phyloP scores from a whole-genome alignment of 495 filamentous ascomycete genomes.

The Viridothelium virens region DNA sequence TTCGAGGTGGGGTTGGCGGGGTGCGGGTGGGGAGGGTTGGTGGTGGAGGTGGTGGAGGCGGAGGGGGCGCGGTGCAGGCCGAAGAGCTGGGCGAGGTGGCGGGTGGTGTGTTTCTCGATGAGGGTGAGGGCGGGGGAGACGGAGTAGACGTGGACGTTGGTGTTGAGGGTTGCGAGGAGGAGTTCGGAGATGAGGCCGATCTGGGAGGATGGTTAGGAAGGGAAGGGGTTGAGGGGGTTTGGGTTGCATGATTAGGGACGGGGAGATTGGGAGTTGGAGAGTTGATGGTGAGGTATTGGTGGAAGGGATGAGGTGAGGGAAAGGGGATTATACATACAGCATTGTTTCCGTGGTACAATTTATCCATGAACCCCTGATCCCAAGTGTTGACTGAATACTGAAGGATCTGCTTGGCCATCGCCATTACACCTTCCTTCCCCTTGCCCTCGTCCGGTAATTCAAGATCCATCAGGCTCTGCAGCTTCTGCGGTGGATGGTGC shows the following conservation, averaged over 20 bases:
- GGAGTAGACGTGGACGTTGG: constrained; percentile 83
- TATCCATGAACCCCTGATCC: constrained; percentile 92
- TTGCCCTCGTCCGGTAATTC: constrained; percentile 56
- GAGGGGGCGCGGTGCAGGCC: constrained; percentile 45
- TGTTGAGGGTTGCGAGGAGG: constrained; percentile 74
- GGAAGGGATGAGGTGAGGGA: background rate
- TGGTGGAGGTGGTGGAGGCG: background rate
- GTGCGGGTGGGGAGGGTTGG: background rate
- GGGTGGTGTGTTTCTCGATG: constrained; percentile 71
- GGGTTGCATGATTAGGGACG: background rate
- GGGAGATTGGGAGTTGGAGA: background rate
- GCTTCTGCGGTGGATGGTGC: constrained; percentile 59
- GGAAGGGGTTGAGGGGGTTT: background rate
- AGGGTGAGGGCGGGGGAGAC: constrained; percentile 82
- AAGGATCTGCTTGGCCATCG: constrained; percentile 57
- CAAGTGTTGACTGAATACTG: constrained; percentile 89
- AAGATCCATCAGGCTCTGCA: constrained; percentile 57
- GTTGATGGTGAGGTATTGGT: background rate
- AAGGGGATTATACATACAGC: constrained; percentile 43
- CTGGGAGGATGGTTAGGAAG: constrained; percentile 30
- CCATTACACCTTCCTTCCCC: constrained; percentile 64
- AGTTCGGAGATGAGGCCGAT: constrained; percentile 76
- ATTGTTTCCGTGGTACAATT: constrained; percentile 80
- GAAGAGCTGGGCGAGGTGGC: constrained; percentile 63
- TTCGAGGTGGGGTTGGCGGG: constrained; percentile 28